A percentile compares a stretch with the other conserved stretches of the same genome.
phyloP scores from a whole-genome alignment of 2,329 filamentous ascomycete species.

The Ascochyta clinopodiicola region DNA sequence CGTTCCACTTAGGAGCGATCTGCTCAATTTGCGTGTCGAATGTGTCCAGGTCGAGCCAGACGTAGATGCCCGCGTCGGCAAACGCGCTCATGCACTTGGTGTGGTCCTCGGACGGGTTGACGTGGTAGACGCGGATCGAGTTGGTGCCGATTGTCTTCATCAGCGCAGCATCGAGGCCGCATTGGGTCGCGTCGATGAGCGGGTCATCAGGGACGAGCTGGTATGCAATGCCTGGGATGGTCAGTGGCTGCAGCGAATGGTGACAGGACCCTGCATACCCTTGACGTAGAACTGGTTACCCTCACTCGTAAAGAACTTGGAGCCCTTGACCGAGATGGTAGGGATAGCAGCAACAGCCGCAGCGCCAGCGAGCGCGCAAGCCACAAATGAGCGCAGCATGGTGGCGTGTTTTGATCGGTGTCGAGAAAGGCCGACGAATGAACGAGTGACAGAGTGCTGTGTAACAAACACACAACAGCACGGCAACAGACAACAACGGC shows the following conservation, averaged over 20 bases:
- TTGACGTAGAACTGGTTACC: conserved; percentile 86
- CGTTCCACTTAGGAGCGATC: conserved; percentile 72
- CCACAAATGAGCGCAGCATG: conserved; percentile 30
- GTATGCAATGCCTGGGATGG: conserved; percentile 72
- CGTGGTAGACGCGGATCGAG: conserved; percentile 86
- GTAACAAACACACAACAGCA: conserved; percentile 4
- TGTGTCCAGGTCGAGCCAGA: conserved; percentile 83
- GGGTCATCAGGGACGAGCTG: conserved; percentile 73
- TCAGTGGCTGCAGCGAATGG: not conserved
- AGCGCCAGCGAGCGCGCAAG: conserved; percentile 34
- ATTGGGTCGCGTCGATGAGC: conserved; percentile 77
- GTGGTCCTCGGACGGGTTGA: conserved; percentile 75
- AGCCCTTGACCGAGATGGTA: conserved; percentile 68
- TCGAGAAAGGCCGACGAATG: not conserved
- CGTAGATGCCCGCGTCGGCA: conserved; percentile 72
- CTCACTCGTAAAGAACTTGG: conserved; percentile 85
- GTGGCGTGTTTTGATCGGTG: not conserved
- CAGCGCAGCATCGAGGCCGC: conserved; percentile 73
- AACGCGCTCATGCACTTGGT: conserved; percentile 82
- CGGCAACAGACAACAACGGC: not conserved
- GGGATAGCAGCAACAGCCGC: conserved; percentile 56
- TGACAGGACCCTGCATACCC: conserved; percentile 56
- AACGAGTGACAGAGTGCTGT: conserved; percentile 4
- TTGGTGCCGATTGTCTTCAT: conserved; percentile 86
- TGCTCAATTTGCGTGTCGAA: conserved; percentile 69